Evolutionary conservation across 352 stramenopile genomes (phyloP).

Genomic region (Globisporangium barbulae): DNA sequence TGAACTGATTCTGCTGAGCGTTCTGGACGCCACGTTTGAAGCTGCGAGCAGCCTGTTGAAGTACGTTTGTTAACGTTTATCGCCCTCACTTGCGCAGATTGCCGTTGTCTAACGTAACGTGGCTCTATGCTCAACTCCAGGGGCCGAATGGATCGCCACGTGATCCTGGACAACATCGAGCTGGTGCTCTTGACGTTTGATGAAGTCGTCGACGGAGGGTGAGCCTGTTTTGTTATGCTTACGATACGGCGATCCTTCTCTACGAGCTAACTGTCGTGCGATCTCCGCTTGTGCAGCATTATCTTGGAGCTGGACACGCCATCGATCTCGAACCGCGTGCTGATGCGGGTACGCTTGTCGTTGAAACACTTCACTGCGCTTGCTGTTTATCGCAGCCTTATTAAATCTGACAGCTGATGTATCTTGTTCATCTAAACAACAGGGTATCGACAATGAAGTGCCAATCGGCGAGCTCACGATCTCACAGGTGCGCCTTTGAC

Average conservation of each 20-base stretch:
- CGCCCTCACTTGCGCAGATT: background rate
- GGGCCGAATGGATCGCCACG: constrained; percentile 82
- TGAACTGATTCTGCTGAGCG: constrained; percentile 84
- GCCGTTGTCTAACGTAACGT: background rate
- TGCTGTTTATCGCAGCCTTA: too few relatives aligned
- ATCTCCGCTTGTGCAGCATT: constrained; percentile 37
- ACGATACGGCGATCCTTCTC: background rate
- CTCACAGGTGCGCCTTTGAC: constrained; percentile 48
- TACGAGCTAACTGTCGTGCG: background rate
- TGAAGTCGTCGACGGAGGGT: constrained; percentile 89
- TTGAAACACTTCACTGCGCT: background rate
- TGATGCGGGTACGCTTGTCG: constrained; percentile 79
- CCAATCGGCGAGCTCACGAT: constrained; percentile 86
- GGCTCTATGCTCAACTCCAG: constrained; percentile 20
- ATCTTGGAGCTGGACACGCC: constrained; percentile 88
- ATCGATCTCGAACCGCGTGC: constrained; percentile 88
- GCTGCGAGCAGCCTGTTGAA: constrained; percentile 84
- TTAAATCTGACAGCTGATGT: too few relatives aligned
- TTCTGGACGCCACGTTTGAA: constrained; percentile 85
- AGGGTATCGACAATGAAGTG: constrained; percentile 88
- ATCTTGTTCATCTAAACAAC: background rate
- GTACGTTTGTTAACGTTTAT: constrained; percentile 30
- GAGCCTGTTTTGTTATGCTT: constrained; percentile 11
- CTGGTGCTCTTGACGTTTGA: constrained; percentile 88
- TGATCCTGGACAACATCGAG: constrained; percentile 91